These are phyloP conservation scores for Ustilago loliicola DNA, from an alignment of 1,284 basidiomycete species.

Conservation along the genomic window DNA sequence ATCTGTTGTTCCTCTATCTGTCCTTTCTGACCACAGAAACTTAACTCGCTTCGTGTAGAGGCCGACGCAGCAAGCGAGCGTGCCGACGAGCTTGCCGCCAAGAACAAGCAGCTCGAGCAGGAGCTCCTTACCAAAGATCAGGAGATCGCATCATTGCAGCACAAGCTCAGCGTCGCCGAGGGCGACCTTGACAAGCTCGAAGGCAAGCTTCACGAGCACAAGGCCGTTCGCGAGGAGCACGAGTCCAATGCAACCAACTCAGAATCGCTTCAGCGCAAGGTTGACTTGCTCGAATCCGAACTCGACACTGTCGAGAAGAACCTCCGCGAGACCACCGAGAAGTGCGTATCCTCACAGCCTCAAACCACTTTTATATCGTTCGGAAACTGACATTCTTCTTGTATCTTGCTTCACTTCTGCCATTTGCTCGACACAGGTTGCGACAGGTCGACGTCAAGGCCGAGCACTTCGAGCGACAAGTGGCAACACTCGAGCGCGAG, in stretches of 20 bases:
- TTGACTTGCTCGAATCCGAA: slow-evolving; percentile 93
- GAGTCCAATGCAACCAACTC: slow-evolving; percentile 81
- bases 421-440: slow-evolving; percentile 76
- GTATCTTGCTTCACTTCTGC: neutral
- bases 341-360: slow-evolving; percentile 76
- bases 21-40: slow-evolving; percentile 71
- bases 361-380: neutral
- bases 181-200: slow-evolving; percentile 83
- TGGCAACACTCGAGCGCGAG: slow-evolving; percentile 88
- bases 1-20: neutral
- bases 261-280: slow-evolving; percentile 85
- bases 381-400: slow-evolving; percentile 10
- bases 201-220: slow-evolving; percentile 79
- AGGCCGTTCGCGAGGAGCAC: slow-evolving; percentile 79
- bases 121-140: slow-evolving; percentile 86
- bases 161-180: slow-evolving; percentile 81
- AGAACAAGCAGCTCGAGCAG: slow-evolving; percentile 77
- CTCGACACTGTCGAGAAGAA: slow-evolving; percentile 96
- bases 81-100: slow-evolving; percentile 67
- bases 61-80: slow-evolving; percentile 79
- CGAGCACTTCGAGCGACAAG: slow-evolving; percentile 96
- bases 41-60: slow-evolving; percentile 81
- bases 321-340: slow-evolving; percentile 95
- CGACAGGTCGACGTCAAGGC: slow-evolving; percentile 98
- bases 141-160: slow-evolving; percentile 84